Percentiles rank a stretch among this genome's conserved stretches.
Evolutionary conservation across 345 rosid species (phyloP).

Genomic region (Lenwebbia sp.): DNA sequence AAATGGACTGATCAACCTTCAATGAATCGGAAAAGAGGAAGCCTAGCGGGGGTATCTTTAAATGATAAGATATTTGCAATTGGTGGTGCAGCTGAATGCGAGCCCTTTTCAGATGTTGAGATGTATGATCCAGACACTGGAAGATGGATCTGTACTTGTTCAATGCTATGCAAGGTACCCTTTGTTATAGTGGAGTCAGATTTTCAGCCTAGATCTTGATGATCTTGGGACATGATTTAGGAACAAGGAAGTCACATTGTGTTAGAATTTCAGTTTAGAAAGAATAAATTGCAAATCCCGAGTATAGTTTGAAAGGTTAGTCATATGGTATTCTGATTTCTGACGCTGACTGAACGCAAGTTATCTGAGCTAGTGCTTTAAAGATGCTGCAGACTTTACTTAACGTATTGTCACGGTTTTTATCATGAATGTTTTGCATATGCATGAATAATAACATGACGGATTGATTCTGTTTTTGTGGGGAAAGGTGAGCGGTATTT

Average conservation of each 20-base stretch:
- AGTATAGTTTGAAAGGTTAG: background rate
- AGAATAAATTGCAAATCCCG: background rate
- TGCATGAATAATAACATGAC: background rate
- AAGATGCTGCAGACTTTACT: background rate
- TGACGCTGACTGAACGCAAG: background rate
- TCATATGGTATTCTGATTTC: background rate
- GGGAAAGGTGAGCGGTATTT: background rate
- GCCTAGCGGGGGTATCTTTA: constrained; percentile 18
- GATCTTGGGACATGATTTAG: background rate
- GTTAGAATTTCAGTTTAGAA: background rate
- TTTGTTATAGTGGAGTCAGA: background rate
- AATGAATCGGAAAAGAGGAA: constrained; percentile 12
- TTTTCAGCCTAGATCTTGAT: background rate
- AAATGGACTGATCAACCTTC: constrained; percentile 22
- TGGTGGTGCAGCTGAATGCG: constrained; percentile 21
- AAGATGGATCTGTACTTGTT: constrained; percentile 17
- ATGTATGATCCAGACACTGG: constrained; percentile 21
- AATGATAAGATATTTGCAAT: constrained; percentile 16
- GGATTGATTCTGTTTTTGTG: background rate
- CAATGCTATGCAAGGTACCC: constrained; percentile 25
- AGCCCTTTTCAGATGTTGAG: constrained; percentile 23
- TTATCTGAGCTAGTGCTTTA: background rate
- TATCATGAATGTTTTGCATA: background rate
- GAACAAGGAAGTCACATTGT: background rate
- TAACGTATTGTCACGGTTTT: background rate